Base-by-base conservation (phyloP, 345 rosid species). In the Eucalyptus brandiana region DNA sequence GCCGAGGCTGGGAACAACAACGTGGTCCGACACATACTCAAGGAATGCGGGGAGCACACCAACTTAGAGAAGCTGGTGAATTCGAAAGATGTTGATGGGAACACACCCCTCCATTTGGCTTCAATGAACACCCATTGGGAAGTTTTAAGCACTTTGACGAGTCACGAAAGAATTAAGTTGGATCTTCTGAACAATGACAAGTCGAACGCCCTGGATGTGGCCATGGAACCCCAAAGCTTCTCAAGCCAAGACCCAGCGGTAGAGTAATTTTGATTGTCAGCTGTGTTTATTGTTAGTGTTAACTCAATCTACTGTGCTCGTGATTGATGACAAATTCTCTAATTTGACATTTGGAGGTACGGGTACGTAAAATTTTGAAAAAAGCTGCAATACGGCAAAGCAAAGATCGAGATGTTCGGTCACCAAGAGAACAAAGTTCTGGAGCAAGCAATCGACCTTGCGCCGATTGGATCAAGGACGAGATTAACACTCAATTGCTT, bases 11-110 rank as follows among this genome's bases (percentile, higher is more conserved):
- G 32, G 67, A 6, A 60, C 32, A 5, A 12, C 67, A 2, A 5
- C 1, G 15, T 6, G n/a, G 67, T 60, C n/a, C 5, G 2, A 5
- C 2, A 5, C 6, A 58, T 24, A 24, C 26, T 2, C 30, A 2
- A 4, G 30, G 2, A 24, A 8, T 24, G 28, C 13, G 6, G 24
- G 5, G 6, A 58, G 6, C 60, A 48, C 50, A 10, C 6, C 65
- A 6, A 11, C n/a, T 0, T 26, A 30, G 3, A 60, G 32, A 6
- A 28, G 67, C 16, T 60, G 67, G 32, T 4, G 17, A 60, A 60
- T 13, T 60, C 32, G 32, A 28, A 12, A 60, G 67, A 56, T 56
- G 62, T 4, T 6, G 30, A 56, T 56, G 62, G 62, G 1, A 56
- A 56, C 62, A 56, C 62, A 24, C 30, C 62, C 62, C 62, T 56